These are phyloP conservation scores for Candida awuae DNA, from an alignment of 805 yeast genomes.

Conservation along the genomic window DNA sequence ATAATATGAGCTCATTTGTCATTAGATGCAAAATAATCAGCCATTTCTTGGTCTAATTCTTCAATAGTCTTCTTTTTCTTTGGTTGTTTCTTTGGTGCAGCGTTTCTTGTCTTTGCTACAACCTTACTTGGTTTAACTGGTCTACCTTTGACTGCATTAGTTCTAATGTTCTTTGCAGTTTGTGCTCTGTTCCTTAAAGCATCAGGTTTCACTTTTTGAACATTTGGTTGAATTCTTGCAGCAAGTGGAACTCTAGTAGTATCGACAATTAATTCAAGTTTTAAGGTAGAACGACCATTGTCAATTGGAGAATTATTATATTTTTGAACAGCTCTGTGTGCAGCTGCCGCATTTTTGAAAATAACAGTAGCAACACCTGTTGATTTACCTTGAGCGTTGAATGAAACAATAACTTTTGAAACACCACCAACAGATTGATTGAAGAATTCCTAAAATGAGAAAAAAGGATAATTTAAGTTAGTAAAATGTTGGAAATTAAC, in stretches of 20 bases:
- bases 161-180: constrained; percentile 32
- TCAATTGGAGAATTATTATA: constrained; percentile 94
- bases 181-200: constrained; percentile 20
- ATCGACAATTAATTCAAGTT: constrained; percentile 74
- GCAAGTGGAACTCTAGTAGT: constrained; percentile 71
- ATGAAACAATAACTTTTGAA: constrained; percentile 57
- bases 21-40: constrained; percentile 75
- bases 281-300: constrained; percentile 70
- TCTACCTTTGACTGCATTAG: constrained; percentile 39
- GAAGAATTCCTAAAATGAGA: constrained; percentile 67
- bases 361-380: constrained; percentile 86
- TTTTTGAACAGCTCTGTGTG: constrained; percentile 69
- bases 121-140: constrained; percentile 20
- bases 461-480: constrained; percentile 12
- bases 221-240: constrained; percentile 57
- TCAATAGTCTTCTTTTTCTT: constrained; percentile 68
- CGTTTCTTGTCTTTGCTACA: constrained; percentile 5
- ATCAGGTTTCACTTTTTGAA: no score
- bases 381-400: constrained; percentile 82
- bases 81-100: constrained; percentile 28
- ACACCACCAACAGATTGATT: constrained; percentile 83
- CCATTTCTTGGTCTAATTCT: constrained; percentile 97
- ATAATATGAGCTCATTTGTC: constrained; percentile 15
- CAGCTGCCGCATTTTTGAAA: constrained; percentile 62
- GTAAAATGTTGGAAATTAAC: constrained; percentile 8